Evolutionary conservation across 2,329 filamentous ascomycete genomes (phyloP).

Genomic region (Dendryphion nanum): DNA sequence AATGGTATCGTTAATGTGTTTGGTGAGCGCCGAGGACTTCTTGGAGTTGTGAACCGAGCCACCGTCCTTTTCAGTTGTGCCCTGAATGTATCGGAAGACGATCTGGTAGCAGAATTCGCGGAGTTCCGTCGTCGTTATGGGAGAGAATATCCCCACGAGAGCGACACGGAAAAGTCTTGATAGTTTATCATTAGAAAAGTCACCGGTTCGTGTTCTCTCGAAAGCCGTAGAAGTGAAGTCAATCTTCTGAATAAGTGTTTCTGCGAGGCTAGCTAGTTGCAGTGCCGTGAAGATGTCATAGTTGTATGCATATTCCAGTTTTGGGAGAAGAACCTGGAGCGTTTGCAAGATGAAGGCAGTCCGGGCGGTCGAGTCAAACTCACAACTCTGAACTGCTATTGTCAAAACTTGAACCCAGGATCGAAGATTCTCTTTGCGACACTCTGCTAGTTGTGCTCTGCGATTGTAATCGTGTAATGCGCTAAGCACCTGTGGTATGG

Average conservation of each 20-base stretch:
- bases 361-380: conserved; percentile 70
- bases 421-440: conserved; percentile 67
- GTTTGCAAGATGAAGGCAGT: conserved; percentile 81
- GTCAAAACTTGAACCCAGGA: conserved; percentile 84
- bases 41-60: too few species aligned
- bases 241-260: conserved; percentile 69
- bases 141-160: conserved; percentile 73
- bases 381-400: conserved; percentile 78
- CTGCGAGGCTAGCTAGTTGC: conserved; percentile 74
- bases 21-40: conserved; percentile 32
- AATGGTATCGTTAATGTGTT: conserved; percentile 64
- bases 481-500: conserved; percentile 57
- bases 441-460: conserved; percentile 54
- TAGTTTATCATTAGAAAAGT: conserved; percentile 82
- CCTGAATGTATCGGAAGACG: conserved; percentile 79
- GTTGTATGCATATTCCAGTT: conserved; percentile 73
- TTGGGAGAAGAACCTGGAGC: conserved; percentile 83
- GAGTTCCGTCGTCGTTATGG: conserved; percentile 67
- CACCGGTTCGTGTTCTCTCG: conserved; percentile 53
- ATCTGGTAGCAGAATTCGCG: conserved; percentile 89
- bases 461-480: conserved; percentile 65
- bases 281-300: conserved; percentile 68
- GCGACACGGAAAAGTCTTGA: conserved; percentile 90
- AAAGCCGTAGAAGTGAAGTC: conserved; percentile 54
- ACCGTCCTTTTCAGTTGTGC: conserved; percentile 55